Evolutionary conservation across 2,329 filamentous ascomycete genomes (phyloP).

Genomic region (Malbranchea cinnamomea): DNA sequence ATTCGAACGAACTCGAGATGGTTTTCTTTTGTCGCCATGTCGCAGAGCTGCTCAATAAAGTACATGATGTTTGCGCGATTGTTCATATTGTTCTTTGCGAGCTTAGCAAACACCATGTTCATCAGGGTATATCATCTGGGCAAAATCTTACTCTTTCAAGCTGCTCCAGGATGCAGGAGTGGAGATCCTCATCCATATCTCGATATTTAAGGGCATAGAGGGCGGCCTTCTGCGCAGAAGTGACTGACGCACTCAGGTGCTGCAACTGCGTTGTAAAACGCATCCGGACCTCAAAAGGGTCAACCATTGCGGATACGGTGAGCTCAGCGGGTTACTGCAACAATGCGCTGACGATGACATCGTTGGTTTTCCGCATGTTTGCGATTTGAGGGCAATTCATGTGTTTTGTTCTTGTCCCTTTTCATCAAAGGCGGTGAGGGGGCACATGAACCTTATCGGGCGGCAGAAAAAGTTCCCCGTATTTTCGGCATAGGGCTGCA

Average conservation of each 20-base stretch:
- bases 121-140: no score
- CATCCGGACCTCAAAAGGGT: constrained; percentile 97
- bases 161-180: constrained; percentile 94
- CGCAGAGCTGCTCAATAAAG: constrained; percentile 90
- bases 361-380: no score
- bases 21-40: constrained; percentile 62
- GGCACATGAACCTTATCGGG: background rate
- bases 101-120: no score
- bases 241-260: constrained; percentile 78
- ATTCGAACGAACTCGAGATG: constrained; percentile 76
- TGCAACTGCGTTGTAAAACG: constrained; percentile 85
- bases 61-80: constrained; percentile 98
- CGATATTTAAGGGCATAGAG: constrained; percentile 88
- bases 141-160: constrained; percentile 53
- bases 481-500: background rate
- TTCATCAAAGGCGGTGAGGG: constrained; percentile 1
- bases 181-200: constrained; percentile 92
- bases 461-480: constrained; percentile 1
- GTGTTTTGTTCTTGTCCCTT: no score
- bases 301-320: constrained; percentile 45
- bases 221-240: constrained; percentile 79
- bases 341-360: no score
- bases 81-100: constrained; percentile 97
- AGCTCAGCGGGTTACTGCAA: constrained; percentile 1
- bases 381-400: no score